These are phyloP conservation scores for Paspalum vaginatum DNA, from an alignment of 176 grass and related monocot species.

Conservation along the genomic window DNA sequence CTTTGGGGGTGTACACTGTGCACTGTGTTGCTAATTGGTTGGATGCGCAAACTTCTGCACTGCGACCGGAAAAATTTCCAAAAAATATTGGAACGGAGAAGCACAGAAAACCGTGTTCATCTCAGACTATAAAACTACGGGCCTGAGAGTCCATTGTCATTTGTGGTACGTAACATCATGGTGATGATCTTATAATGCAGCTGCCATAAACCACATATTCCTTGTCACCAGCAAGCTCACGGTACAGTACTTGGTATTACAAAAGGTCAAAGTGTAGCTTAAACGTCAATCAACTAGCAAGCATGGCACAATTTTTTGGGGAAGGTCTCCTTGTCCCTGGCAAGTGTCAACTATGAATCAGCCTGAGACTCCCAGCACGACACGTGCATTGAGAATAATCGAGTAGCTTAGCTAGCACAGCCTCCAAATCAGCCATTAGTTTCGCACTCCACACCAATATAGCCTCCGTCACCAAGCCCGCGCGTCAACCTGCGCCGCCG, in stretches of 20 bases:
- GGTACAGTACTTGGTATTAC: neutral
- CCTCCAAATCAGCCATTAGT: neutral
- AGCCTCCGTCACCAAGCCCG: neutral
- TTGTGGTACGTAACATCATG: neutral
- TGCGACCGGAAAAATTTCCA: neutral
- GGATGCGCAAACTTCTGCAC: slow-evolving; percentile 9
- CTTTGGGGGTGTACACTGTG: neutral
- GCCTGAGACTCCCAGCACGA: neutral
- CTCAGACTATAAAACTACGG: neutral
- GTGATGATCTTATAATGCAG: no score
- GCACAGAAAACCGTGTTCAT: neutral
- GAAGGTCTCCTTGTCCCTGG: neutral
- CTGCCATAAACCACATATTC: neutral
- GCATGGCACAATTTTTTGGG: no score
- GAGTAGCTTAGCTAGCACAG: no score
- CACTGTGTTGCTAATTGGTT: neutral
- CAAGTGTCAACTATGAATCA: neutral
- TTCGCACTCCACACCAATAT: neutral
- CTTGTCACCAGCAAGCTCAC: neutral
- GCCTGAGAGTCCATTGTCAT: neutral
- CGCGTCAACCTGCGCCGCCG: slow-evolving; percentile 10
- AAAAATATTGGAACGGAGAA: slow-evolving; percentile 7
- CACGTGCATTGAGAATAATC: neutral
- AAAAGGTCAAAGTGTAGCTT: neutral
- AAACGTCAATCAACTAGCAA: neutral